These are phyloP conservation scores for Botryotinia narcissicola DNA, from an alignment of 2,329 filamentous ascomycete species.

Conservation along the genomic window DNA sequence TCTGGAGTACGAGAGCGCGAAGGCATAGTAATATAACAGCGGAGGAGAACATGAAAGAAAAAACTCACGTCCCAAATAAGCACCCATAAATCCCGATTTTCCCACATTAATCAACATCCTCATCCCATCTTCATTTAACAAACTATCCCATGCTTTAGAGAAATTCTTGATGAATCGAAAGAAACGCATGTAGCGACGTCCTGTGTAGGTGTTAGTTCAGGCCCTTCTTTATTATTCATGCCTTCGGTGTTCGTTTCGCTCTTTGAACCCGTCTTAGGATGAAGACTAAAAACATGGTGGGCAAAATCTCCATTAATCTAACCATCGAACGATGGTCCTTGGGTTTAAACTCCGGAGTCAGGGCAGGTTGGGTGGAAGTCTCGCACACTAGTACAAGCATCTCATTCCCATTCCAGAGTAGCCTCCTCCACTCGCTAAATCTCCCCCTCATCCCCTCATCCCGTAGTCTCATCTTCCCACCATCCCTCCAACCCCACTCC, in stretches of 20 bases:
- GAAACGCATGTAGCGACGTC: constrained; percentile 63
- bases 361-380: no score
- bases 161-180: constrained; percentile 67
- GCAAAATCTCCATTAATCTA: no score
- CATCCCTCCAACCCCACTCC: background rate
- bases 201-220: constrained; percentile 32
- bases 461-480: no score
- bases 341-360: background rate
- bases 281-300: background rate
- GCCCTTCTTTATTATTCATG: background rate
- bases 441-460: background rate
- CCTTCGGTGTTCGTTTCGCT: background rate
- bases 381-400: background rate
- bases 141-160: constrained; percentile 47
- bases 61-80: constrained; percentile 55
- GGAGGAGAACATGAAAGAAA: background rate
- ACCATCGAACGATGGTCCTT: background rate
- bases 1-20: no score
- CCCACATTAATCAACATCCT: constrained; percentile 52
- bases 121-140: constrained; percentile 37
- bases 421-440: background rate
- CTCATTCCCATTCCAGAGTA: background rate
- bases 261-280: background rate
- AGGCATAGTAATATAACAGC: no score
- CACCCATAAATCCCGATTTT: constrained; percentile 58